Base-by-base conservation (phyloP, 352 stramenopile species). In the Saprolegnia parasitica region DNA sequence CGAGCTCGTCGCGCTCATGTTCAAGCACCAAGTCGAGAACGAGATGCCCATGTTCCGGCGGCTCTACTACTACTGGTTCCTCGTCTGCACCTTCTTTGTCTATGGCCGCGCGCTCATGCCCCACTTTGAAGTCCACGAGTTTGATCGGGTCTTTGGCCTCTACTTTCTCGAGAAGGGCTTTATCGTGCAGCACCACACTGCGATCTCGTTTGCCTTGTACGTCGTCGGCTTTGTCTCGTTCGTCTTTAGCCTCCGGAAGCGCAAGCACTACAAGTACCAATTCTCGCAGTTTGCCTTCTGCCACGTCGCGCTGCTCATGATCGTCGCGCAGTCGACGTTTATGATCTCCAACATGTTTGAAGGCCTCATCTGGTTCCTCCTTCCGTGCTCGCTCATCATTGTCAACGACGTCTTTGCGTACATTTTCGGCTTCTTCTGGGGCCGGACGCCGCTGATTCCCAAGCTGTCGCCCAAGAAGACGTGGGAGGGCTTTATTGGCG, bases 381-480 rank as follows among this genome's bases (percentile, higher is more conserved):
- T 93, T 52, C 82, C 85, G 18, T 76, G 71, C 42, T 77, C 73
- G 40, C 71, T 81, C 35, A 83, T 93, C 45, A 81, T 90, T 45
- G 80, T 74, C 68, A 94, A 93, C 72, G 86, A 94, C 67, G 77
- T 81, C 56, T 88, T 79, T 56, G 85, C 85, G 4, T 94, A 95
- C 64, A 75, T 95, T 37, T 89, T 76, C 23, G 73, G 74, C 24
- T 76, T 78, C 57, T 79, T 79, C 49, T 79, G 78, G 45, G 73
- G 73, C 32, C 64, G 73, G 21, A 77, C 72, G 32, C 75, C 71
- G 40, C 72, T 98, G 61, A 93, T 98, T 66, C 78, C 80, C 37
- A 68, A 79, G 55, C 78, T 98, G 45, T 93, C 78, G 24, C 92
- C 92, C 18, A 97, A 98, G 58, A 98, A 98, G 72, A 98, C 89